phyloP scores from a whole-genome alignment of 106 monocot species.

The Phalaenopsis equestris region DNA sequence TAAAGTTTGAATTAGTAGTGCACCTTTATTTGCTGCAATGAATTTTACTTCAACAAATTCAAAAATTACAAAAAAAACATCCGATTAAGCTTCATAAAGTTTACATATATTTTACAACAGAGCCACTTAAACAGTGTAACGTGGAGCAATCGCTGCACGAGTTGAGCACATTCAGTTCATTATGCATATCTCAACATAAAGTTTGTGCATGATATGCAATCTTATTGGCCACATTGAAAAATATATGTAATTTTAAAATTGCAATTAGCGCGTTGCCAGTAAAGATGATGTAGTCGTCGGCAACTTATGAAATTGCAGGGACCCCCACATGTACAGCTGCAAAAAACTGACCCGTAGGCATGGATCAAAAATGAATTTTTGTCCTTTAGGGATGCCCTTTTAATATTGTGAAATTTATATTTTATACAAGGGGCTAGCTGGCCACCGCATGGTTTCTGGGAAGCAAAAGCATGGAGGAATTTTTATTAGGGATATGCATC shows the following conservation, averaged over 20 bases:
- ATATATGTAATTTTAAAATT: background rate
- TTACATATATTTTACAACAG: too few species aligned
- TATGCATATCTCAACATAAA: background rate
- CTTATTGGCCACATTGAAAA: background rate
- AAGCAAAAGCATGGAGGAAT: too few species aligned
- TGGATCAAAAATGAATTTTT: background rate
- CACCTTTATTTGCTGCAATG: too few species aligned
- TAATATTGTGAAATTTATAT: too few species aligned
- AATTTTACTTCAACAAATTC: too few species aligned
- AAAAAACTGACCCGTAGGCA: background rate
- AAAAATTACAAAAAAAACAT: too few species aligned
- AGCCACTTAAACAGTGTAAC: background rate
- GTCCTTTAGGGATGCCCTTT: too few species aligned
- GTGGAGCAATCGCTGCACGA: background rate
- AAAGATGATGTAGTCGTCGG: background rate
- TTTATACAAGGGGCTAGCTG: too few species aligned
- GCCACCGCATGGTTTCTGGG: too few species aligned
- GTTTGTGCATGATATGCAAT: background rate
- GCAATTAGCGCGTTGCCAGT: background rate
- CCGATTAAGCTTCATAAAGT: too few species aligned
- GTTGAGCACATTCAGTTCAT: background rate
- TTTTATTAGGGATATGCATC: too few species aligned
- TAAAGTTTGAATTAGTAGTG: too few species aligned
- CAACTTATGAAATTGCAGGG: background rate
- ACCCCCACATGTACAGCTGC: background rate